These are phyloP conservation scores for Syzygium aqueum DNA, from an alignment of 345 rosid species.

Conservation along the genomic window DNA sequence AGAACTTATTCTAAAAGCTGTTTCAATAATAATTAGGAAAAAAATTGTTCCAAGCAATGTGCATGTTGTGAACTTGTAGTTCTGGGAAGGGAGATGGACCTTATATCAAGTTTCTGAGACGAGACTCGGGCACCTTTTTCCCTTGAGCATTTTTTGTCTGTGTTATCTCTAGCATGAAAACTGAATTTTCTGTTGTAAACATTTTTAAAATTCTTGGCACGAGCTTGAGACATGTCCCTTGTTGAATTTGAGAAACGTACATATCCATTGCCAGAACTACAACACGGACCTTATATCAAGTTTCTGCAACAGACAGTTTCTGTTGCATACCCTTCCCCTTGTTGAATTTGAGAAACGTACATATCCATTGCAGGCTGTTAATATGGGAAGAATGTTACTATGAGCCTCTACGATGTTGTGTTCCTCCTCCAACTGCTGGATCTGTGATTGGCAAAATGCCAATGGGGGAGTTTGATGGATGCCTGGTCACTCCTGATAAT, in stretches of 20 bases:
- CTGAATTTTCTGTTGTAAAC: background rate
- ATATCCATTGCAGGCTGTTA: slow-evolving; percentile 42
- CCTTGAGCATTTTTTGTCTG: background rate
- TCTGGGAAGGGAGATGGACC: background rate
- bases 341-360: background rate
- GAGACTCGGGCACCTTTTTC: background rate
- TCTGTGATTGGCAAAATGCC: slow-evolving; percentile 15
- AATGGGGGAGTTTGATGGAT: slow-evolving; percentile 34
- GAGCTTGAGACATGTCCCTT: background rate
- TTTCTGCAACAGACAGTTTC: no score
- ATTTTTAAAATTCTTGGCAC: background rate
- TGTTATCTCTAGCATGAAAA: background rate
- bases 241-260: background rate
- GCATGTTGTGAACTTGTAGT: background rate
- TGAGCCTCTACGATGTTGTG: slow-evolving; percentile 23
- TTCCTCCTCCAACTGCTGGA: slow-evolving; percentile 17
- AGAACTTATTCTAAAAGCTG: background rate
- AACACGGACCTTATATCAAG: no score
- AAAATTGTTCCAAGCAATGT: background rate
- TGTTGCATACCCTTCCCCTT: no score
- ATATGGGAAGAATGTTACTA: slow-evolving; percentile 89
- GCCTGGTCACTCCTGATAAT: slow-evolving; percentile 10
- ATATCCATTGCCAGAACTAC: slow-evolving; percentile 3
- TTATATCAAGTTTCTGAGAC: background rate
- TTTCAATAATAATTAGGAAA: background rate